phyloP scores from a whole-genome alignment of 345 rosid species.

The Bruguiera gymnorhiza region DNA sequence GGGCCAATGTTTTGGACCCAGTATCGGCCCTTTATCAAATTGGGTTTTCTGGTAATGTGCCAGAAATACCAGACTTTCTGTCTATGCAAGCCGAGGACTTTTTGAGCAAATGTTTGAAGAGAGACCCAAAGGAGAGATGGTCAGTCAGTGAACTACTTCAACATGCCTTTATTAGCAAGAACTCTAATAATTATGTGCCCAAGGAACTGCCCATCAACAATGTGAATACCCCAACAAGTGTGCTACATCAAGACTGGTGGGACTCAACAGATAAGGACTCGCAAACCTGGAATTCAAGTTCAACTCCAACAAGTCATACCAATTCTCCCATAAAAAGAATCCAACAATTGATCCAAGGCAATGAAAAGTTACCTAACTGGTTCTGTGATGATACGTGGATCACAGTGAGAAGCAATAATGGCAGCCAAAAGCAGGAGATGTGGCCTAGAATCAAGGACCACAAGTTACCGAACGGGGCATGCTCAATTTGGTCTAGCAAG shows the following conservation, averaged over 20 bases:
- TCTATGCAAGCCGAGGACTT: slow-evolving; percentile 47
- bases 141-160: slow-evolving; percentile 41
- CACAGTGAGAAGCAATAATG: slow-evolving; percentile 37
- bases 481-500: neutral
- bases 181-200: neutral
- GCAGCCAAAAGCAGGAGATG: slow-evolving; percentile 5
- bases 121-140: slow-evolving; percentile 49
- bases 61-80: slow-evolving; percentile 39
- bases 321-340: slow-evolving; percentile 36
- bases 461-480: neutral
- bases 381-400: slow-evolving; percentile 42
- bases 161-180: slow-evolving; percentile 34
- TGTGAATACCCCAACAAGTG: slow-evolving; percentile 39
- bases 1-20: slow-evolving; percentile 37
- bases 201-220: neutral
- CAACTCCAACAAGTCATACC: neutral
- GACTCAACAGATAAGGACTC: slow-evolving; percentile 25
- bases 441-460: neutral
- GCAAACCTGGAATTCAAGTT: slow-evolving; percentile 5
- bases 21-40: slow-evolving; percentile 43
- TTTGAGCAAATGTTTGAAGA: slow-evolving; percentile 46
- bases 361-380: slow-evolving; percentile 23
- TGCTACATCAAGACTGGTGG: slow-evolving; percentile 34
- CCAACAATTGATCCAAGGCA: slow-evolving; percentile 23
- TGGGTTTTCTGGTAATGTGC: slow-evolving; percentile 43